Evolutionary conservation across 768 basidiomycete species (phyloP), one percentile per base, ranked within the genome.

Genomic region (Piloderma croceum): DNA sequence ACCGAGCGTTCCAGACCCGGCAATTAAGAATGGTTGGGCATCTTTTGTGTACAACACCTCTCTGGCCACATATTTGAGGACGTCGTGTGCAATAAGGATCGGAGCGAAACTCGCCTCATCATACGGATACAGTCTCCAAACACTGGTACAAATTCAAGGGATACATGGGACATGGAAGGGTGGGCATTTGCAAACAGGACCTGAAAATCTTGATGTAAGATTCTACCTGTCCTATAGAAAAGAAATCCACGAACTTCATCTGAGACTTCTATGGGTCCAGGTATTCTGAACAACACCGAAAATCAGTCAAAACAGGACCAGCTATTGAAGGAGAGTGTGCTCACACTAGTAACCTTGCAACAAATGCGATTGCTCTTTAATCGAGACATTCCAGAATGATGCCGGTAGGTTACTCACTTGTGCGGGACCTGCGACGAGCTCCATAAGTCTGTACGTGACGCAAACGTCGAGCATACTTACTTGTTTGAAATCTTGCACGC

Each of bases 131-230:
- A 86, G 53, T 94, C 87, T 24, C 90, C 88, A 48, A 98, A 90
- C 40, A 89, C 77, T 15, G 83, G 76, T 25, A 90, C 74, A 60
- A 99, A 97, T 23, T 90, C 91, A 10, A 81, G 76, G 20, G 89
- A 85, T 52, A 91, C 79, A 60, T 97, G 93, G 38, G 86, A 87
- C 71, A 91, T 73, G 39, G 83, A 78, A 0, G 91, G 90, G 52
- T 88, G 89, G 0, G 96, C 94, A 70, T 97, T 97, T 54, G 92
- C 91, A 53, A 70, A 81, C 50, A 98, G 81, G 44, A 98, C 92
- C 74, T 85, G 50, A 40, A 32, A 17, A 24, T 11, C 17, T 12
- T 12, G 10, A 24, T 15, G 34, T 45, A 22, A 45, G 34, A 22
- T 27, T 31, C 32, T 20, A 35, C 24, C 35, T 32, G 40, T 24